These are phyloP conservation scores for Agrostemma githago DNA, from an alignment of 148 eudicot genomes.

Conservation along the genomic window DNA sequence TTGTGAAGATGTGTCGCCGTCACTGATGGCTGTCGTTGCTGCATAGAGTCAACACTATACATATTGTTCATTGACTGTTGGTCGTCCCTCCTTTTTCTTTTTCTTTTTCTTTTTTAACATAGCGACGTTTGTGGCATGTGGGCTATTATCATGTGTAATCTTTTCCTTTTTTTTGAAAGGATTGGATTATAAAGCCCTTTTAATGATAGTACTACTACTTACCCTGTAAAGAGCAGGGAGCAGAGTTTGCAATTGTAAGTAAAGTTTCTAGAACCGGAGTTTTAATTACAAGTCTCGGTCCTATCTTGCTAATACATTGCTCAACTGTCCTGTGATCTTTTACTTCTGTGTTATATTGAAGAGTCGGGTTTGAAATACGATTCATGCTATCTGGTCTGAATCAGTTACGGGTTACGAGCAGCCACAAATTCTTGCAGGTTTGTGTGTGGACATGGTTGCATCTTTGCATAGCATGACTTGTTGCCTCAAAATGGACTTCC, in stretches of 20 bases:
- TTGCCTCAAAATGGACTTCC: too few relatives aligned
- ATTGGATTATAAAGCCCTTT: background rate
- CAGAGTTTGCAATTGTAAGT: constrained; percentile 3
- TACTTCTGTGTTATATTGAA: background rate
- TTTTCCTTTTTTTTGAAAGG: background rate
- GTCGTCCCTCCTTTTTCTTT: background rate
- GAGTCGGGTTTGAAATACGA: background rate
- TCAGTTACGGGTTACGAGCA: background rate
- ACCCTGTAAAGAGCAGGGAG: background rate
- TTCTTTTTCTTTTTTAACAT: background rate
- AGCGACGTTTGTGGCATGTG: background rate
- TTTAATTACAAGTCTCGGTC: background rate
- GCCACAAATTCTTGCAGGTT: background rate
- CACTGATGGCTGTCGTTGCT: constrained; percentile 26
- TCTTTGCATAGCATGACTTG: too few relatives aligned
- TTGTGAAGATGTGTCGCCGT: constrained; percentile 15
- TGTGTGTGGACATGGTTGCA: background rate
- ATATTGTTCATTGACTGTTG: background rate
- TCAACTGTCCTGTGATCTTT: background rate
- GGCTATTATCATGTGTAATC: background rate
- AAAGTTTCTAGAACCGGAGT: background rate
- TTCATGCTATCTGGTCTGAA: background rate
- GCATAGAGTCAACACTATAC: constrained; percentile 12
- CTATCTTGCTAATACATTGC: background rate
- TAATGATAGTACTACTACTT: background rate